Conservation (phyloP, 2,329 filamentous ascomycete species). For the Penicillium sp. region DNA sequence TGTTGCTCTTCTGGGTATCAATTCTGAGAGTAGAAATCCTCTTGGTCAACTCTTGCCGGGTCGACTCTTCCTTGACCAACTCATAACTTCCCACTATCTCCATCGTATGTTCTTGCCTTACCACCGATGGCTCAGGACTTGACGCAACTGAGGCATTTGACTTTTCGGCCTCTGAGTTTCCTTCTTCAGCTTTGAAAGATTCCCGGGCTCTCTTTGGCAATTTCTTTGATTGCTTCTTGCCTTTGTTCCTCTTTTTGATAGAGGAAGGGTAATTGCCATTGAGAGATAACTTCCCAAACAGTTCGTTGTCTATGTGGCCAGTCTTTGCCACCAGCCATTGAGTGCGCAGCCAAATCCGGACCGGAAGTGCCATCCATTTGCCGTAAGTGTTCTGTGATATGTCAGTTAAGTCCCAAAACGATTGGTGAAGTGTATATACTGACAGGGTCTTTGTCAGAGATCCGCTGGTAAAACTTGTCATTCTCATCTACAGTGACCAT, state of each 20-base stretch:
- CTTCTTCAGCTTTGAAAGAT: background rate
- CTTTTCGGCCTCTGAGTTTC: background rate
- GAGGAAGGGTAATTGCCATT: background rate
- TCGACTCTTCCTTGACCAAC: background rate
- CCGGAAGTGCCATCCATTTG: slow-evolving; percentile 2
- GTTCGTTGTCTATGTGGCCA: background rate
- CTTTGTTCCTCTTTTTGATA: background rate
- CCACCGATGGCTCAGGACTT: background rate
- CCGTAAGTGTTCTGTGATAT: slow-evolving; percentile 1
- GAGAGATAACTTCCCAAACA: background rate
- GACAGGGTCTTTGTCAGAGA: background rate
- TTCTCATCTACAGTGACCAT: background rate
- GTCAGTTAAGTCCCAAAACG: background rate
- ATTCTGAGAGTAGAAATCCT: background rate
- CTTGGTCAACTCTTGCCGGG: background rate
- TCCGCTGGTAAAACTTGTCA: background rate
- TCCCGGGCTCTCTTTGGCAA: background rate
- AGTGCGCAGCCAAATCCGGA: slow-evolving; percentile 1
- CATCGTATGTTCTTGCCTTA: background rate
- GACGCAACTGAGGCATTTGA: background rate
- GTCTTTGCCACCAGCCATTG: background rate
- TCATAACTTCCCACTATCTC: background rate
- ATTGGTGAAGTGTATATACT: background rate
- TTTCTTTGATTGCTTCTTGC: background rate
- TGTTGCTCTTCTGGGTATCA: background rate